Evolutionary conservation across 306 rosid genomes (phyloP), one percentile per base, ranked within the genome.

Genomic region (Lagenaria siceraria): DNA sequence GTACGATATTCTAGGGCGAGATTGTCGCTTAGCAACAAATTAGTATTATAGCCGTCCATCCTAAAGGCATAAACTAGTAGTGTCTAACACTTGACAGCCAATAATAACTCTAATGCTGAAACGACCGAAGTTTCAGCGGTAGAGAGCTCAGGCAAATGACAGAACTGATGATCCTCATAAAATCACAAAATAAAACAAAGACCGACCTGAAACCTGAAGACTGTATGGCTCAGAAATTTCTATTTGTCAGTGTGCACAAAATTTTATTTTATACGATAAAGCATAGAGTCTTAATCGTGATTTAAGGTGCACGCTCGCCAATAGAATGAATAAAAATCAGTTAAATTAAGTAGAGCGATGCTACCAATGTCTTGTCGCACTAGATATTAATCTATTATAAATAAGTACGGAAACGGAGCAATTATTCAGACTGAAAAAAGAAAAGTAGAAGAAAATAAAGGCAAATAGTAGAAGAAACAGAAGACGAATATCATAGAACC

Each of bases 401-500:
- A 6, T 17, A 17, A 66, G 56, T 70, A 43, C 36, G 56, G 56
- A 42, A 60, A 24, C 21, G 56, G 11, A 70, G 55, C n/a, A 70
- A 70, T 43, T 22, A 70, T 5, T 33, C 46, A 31, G 4, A 80
- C 70, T 19, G 58, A 10, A 18, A 62, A 62, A 11, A 18, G 19
- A 72, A 74, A 54, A 66, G 74, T 40, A n/a, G 52, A 66, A 40
- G 53, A 66, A 66, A 66, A 61, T 46, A 29, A 71, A 77, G 54
- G 85, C 69, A 52, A 55, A 71, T 25, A 43, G 75, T 42, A 69
- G 12, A 15, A 46, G 38, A 71, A 48, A 17, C 22, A 71, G 76
- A 71, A 71, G 59, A 48, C 14, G 77, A 29, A 70, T 5, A 29
- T 59, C 13, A 43, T 49, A 52, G 46, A 75, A 92, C 96, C 98